These are phyloP conservation scores for Vinca minor DNA, from an alignment of 257 asterid species.

Conservation along the genomic window DNA sequence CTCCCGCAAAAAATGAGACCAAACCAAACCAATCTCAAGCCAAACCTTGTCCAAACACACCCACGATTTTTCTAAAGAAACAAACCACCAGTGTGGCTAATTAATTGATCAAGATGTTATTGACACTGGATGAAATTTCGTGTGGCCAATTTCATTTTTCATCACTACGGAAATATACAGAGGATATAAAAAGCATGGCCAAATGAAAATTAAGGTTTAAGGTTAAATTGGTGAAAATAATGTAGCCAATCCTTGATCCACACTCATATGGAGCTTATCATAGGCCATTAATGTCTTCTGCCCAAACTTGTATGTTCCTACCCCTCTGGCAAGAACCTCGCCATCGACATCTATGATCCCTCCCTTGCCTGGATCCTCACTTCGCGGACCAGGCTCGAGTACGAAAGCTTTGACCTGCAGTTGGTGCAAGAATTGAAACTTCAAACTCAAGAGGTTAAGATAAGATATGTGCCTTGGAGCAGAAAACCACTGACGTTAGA, in stretches of 20 bases:
- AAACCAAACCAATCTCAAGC: too few species aligned
- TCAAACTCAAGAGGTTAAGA: conserved; percentile 4
- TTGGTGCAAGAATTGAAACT: conserved; percentile 13
- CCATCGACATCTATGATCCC: conserved; percentile 43
- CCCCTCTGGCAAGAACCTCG: conserved; percentile 70
- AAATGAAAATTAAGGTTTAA: background rate
- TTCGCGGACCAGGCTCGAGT: conserved; percentile 67
- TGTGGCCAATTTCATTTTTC: too few species aligned
- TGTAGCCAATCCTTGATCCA: conserved; percentile 90
- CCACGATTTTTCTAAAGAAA: too few species aligned
- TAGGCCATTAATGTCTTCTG: conserved; percentile 65
- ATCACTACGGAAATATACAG: too few species aligned
- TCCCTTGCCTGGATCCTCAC: conserved; percentile 31
- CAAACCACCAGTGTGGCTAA: too few species aligned
- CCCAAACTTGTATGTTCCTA: conserved; percentile 59
- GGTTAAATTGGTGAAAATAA: conserved; percentile 47
- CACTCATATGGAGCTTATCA: conserved; percentile 45
- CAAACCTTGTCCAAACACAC: too few species aligned
- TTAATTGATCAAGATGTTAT: too few species aligned
- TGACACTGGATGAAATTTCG: too few species aligned
- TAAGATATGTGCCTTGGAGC: too few species aligned
- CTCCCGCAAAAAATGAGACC: too few species aligned
- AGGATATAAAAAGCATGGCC: too few species aligned
- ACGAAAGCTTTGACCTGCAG: conserved; percentile 72
- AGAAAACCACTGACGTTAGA: too few species aligned